Base-by-base conservation (phyloP, 352 stramenopile species). In the Globisporangium megalacanthum region DNA sequence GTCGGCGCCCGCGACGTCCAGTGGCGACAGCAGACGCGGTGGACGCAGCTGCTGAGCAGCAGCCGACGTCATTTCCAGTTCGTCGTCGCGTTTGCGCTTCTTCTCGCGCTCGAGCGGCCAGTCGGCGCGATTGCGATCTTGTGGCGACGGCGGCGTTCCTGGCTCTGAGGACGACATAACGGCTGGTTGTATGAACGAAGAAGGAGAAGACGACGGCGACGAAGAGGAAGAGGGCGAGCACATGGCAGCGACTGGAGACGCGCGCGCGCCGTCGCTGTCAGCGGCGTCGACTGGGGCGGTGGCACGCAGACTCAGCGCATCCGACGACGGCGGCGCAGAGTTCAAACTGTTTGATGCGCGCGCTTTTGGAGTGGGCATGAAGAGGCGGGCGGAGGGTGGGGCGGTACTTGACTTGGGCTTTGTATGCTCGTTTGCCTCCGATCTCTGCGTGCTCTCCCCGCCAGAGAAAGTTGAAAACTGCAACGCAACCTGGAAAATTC, bases 1-100 rank as follows among this genome's bases (percentile, higher is more conserved):
- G 44, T 79, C 65, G 4, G 73, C 72, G 29, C 75, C 76, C 25
- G 77, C 79, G 19, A 66, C 57, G 58, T 79, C 82, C 22, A 94
- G 54, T 9, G 76, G 79, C n/a, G 83, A 94, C 60, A 88, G 61
- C 51, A 72, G 45, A 14, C 52, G 58, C 50, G 33, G 50, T n/a
- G n/a, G 13, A 9, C 11, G n/a, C 14, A 10, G 45, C 45, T 15
- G 19, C 6, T 9, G 19, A 22, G 31, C 45, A 7, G 45, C 33
- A 44, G 25, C 39, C 22, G 15, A 49, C 62, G 39, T 44, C 31
- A 29, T 49, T 69, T 49, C 20, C 14, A 13, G 14, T 6, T 53
- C 48, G 17, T 53, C 48, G 48, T 53, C 47, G 47, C 25, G 25
- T 29, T 29, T 29, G 25, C 25, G 25, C 25, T 29, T 29, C 25